phyloP scores from a whole-genome alignment of 2,329 filamentous ascomycete species.

The Xylaria arbuscula region DNA sequence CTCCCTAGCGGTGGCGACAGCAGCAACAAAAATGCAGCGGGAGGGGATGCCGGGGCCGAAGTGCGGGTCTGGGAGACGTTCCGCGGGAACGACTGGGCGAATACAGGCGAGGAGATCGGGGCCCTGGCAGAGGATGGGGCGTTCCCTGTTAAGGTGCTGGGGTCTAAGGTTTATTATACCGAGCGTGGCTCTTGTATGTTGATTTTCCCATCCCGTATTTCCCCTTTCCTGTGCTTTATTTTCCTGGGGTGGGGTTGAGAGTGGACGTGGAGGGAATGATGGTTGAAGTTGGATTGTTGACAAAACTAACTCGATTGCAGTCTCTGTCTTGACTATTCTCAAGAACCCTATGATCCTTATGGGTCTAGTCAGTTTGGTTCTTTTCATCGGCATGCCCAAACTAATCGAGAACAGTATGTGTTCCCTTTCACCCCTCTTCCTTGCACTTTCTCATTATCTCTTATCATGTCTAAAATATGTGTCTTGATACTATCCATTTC shows the following conservation, averaged over 20 bases:
- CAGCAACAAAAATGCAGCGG: conserved; percentile 48
- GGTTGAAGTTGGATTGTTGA: conserved; percentile 1
- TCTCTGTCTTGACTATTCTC: conserved; percentile 82
- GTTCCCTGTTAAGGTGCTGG: conserved; percentile 72
- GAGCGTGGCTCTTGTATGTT: conserved; percentile 79
- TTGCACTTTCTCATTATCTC: not conserved
- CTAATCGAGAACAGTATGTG: conserved; percentile 92
- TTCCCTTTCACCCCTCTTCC: conserved; percentile 11
- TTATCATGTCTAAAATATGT: not conserved
- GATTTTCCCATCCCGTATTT: conserved; percentile 6
- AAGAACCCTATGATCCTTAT: conserved; percentile 98
- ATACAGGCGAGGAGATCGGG: conserved; percentile 74
- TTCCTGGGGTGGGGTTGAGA: not conserved
- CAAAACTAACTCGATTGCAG: conserved; percentile 54
- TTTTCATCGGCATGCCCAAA: conserved; percentile 95
- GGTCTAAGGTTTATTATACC: conserved; percentile 78
- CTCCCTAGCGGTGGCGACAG: conserved; percentile 44
- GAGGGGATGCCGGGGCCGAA: not conserved
- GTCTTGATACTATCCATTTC: not conserved
- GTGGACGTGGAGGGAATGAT: not conserved
- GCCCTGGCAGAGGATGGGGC: conserved; percentile 41
- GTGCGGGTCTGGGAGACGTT: conserved; percentile 81
- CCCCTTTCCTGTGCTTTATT: not conserved
- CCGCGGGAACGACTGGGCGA: conserved; percentile 88
- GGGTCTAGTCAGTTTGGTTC: conserved; percentile 80